phyloP scores from a whole-genome alignment of 2,329 filamentous ascomycete species.

The Drechslera avenae region DNA sequence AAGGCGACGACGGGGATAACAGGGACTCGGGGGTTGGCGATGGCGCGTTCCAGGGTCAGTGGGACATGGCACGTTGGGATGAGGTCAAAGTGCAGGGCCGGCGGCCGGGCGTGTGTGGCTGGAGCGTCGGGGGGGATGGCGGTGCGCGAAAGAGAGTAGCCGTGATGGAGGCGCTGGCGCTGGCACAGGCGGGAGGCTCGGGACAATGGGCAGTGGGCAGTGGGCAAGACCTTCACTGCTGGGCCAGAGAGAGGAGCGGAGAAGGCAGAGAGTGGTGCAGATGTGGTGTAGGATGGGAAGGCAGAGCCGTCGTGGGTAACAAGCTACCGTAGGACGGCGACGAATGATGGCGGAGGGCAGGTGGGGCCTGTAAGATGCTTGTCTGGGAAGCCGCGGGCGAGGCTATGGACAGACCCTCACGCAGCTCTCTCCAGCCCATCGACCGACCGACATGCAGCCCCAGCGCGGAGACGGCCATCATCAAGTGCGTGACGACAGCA shows the following conservation, averaged over 20 bases:
- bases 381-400: background rate
- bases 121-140: constrained; percentile 18
- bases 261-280: constrained; percentile 5
- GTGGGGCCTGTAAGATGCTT: constrained; percentile 16
- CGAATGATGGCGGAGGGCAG: constrained; percentile 29
- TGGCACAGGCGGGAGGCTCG: background rate
- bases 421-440: too few species aligned
- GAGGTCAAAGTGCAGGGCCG: constrained; percentile 10
- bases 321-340: constrained; percentile 20
- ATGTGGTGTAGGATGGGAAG: constrained; percentile 16
- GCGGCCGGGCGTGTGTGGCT: constrained; percentile 25
- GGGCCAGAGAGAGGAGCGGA: constrained; percentile 7
- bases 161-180: constrained; percentile 14
- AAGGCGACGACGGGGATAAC: constrained; percentile 6
- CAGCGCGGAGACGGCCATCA: too few species aligned
- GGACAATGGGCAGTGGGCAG: background rate
- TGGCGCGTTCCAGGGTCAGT: constrained; percentile 36
- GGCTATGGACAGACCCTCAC: background rate
- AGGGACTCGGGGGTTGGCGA: constrained; percentile 18
- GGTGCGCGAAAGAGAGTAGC: constrained; percentile 36
- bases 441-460: too few species aligned
- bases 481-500: too few species aligned
- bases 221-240: background rate
- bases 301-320: constrained; percentile 24
- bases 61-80: constrained; percentile 39